These are phyloP conservation scores for Peniophora sp. DNA, from an alignment of 1,284 basidiomycete species.

Conservation along the genomic window DNA sequence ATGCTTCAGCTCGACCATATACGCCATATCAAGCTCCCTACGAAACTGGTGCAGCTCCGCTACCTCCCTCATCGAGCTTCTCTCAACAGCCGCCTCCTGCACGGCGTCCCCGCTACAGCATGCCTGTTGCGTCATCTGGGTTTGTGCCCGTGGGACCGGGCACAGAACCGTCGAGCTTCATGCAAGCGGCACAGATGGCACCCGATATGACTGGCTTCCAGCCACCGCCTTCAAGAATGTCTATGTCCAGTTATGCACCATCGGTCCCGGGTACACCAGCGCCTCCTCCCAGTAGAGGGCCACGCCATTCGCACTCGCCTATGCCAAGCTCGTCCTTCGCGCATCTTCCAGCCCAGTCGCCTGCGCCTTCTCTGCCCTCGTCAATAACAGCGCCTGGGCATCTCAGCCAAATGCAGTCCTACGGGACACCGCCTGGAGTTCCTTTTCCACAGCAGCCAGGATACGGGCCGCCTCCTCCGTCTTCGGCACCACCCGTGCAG, in stretches of 20 bases:
- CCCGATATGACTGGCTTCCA: slow-evolving; percentile 38
- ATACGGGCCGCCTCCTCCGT: slow-evolving; percentile 11
- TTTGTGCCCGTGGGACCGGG: slow-evolving; percentile 35
- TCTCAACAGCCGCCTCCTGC: slow-evolving; percentile 17
- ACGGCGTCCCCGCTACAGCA: slow-evolving; percentile 53
- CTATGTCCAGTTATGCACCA: slow-evolving; percentile 6
- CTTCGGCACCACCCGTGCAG: slow-evolving; percentile 18
- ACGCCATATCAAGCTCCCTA: slow-evolving; percentile 44
- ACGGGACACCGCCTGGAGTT: slow-evolving; percentile 20
- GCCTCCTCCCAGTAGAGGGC: slow-evolving; percentile 12
- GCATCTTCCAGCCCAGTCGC: slow-evolving; percentile 22
- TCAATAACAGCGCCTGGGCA: slow-evolving; percentile 5
- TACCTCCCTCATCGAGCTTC: slow-evolving; percentile 26
- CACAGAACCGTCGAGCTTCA: slow-evolving; percentile 23
- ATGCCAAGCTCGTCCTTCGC: slow-evolving; percentile 20
- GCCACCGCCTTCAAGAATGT: slow-evolving; percentile 13
- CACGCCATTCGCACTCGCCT: slow-evolving; percentile 7
- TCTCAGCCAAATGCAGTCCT: slow-evolving; percentile 7
- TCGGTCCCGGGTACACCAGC: slow-evolving; percentile 7
- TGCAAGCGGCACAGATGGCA: slow-evolving; percentile 12
- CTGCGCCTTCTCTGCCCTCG: slow-evolving; percentile 13
- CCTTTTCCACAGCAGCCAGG: slow-evolving; percentile 29
- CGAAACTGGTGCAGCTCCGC: slow-evolving; percentile 26
- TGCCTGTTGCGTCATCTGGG: slow-evolving; percentile 61
- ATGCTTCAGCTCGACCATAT: slow-evolving; percentile 21